These are phyloP conservation scores for Eucalyptus curtisii DNA, from an alignment of 345 rosid genomes.

Conservation along the genomic window DNA sequence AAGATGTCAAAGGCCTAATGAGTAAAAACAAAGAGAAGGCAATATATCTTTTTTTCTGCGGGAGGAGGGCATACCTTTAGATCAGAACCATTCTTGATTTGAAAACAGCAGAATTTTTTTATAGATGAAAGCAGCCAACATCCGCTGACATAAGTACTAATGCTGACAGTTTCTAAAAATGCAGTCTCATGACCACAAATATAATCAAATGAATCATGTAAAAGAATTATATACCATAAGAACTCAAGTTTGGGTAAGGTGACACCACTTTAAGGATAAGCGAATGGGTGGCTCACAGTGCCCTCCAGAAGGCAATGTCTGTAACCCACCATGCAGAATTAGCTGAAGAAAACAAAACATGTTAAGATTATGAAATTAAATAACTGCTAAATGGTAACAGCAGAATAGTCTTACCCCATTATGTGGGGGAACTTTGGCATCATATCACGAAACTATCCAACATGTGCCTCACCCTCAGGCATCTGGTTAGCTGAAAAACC, in stretches of 20 bases:
- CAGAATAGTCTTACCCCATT: background rate
- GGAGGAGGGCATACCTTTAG: background rate
- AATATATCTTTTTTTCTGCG: background rate
- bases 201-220: background rate
- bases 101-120: background rate
- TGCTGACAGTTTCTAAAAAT: background rate
- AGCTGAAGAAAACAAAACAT: background rate
- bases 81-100: background rate
- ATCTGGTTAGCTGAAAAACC: background rate
- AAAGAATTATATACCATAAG: background rate
- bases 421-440: background rate
- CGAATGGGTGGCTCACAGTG: background rate
- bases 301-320: background rate
- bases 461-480: background rate
- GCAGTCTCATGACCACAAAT: background rate
- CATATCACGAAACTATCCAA: background rate
- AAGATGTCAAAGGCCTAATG: background rate
- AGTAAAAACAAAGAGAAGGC: background rate
- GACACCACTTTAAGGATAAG: background rate
- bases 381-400: background rate
- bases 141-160: background rate
- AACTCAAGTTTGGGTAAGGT: background rate
- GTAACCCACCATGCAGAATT: background rate
- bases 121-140: background rate
- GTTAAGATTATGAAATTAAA: background rate